A percentile compares a stretch with the other conserved stretches of the same genome.
These are phyloP conservation scores for Mortierella sp. DNA, from an alignment of 371 early-diverging fungal genomes.

Conservation along the genomic window DNA sequence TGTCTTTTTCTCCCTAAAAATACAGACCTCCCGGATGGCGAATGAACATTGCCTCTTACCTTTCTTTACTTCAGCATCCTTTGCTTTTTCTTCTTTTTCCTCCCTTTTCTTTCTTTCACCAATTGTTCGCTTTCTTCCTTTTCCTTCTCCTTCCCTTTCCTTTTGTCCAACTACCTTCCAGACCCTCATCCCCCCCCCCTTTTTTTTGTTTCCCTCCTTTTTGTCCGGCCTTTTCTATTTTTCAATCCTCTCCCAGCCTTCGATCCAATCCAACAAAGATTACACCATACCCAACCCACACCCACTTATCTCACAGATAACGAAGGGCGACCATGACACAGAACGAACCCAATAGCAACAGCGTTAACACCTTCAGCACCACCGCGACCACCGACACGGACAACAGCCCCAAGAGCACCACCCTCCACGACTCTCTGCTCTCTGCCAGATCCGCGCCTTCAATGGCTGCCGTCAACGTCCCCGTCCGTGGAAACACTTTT, in stretches of 20 bases:
- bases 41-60: background rate
- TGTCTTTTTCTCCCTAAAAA: background rate
- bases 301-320: background rate
- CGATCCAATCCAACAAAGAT: background rate
- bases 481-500: slow-evolving; percentile 12
- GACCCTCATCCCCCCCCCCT: background rate
- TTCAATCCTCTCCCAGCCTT: background rate
- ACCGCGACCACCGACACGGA: too few relatives aligned
- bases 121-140: background rate
- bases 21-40: background rate
- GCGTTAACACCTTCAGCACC: background rate
- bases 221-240: background rate
- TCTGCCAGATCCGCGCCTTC: background rate
- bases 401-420: background rate
- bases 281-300: too few relatives aligned
- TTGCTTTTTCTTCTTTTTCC: background rate
- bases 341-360: background rate
- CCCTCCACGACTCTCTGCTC: background rate
- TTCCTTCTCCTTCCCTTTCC: background rate
- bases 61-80: background rate
- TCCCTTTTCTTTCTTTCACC: background rate
- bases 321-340: background rate
- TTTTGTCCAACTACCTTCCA: background rate
- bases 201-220: too few relatives aligned
- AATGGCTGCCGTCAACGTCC: background rate